phyloP scores from a whole-genome alignment of 1,284 basidiomycete species.

The Phellopilus nigrolimitatus region DNA sequence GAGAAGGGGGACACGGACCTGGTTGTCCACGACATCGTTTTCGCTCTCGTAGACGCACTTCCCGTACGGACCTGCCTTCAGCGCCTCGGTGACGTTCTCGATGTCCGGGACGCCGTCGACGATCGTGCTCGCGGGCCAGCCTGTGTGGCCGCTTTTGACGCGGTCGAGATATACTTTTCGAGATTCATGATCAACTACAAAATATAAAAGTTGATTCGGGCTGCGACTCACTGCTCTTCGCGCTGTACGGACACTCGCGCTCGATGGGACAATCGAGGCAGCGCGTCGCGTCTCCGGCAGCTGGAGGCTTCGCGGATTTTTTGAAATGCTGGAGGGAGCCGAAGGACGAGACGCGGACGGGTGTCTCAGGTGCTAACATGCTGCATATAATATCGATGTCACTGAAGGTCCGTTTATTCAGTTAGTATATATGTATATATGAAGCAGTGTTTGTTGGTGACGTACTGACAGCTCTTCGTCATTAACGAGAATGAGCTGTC shows the following conservation, averaged over 20 bases:
- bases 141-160: slow-evolving; percentile 47
- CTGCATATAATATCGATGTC: slow-evolving; percentile 80
- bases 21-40: slow-evolving; percentile 80
- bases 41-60: slow-evolving; percentile 77
- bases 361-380: slow-evolving; percentile 63
- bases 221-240: slow-evolving; percentile 65
- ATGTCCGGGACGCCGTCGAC: slow-evolving; percentile 76
- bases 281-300: slow-evolving; percentile 59
- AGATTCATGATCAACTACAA: slow-evolving; percentile 11
- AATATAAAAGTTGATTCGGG: slow-evolving; percentile 18
- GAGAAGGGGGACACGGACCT: slow-evolving; percentile 40
- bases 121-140: slow-evolving; percentile 63
- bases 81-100: slow-evolving; percentile 66
- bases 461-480: slow-evolving; percentile 85
- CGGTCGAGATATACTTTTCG: slow-evolving; percentile 65
- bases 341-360: slow-evolving; percentile 73
- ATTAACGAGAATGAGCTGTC: slow-evolving; percentile 76
- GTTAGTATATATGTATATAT: slow-evolving; percentile 7
- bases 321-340: slow-evolving; percentile 80
- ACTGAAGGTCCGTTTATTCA: slow-evolving; percentile 34
- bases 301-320: slow-evolving; percentile 61
- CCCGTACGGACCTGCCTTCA: slow-evolving; percentile 69
- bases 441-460: not conserved
- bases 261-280: slow-evolving; percentile 74
- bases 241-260: slow-evolving; percentile 74